A percentile compares a stretch with the other conserved stretches of the same genome.
phyloP scores from a whole-genome alignment of 768 basidiomycete species.

The Rhizopogon vulgaris region DNA sequence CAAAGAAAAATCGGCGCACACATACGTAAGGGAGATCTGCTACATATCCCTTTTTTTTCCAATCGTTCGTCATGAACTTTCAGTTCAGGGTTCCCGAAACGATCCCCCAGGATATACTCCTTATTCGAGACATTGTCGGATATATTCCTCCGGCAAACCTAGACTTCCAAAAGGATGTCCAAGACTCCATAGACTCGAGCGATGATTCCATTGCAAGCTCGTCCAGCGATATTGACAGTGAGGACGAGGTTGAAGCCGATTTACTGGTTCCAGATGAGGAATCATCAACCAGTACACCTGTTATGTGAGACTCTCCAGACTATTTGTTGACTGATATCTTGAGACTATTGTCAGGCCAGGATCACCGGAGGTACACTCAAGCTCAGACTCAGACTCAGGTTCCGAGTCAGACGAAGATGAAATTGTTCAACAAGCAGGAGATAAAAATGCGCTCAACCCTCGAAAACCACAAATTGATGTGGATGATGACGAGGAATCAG shows the following conservation, averaged over 20 bases:
- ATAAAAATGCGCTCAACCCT: background rate
- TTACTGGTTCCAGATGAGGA: constrained; percentile 42
- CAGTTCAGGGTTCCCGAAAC: constrained; percentile 55
- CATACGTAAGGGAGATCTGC: background rate
- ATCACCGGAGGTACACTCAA: constrained; percentile 37
- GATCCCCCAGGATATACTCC: constrained; percentile 67
- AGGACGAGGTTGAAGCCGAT: constrained; percentile 69
- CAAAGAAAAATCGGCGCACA: too few species aligned
- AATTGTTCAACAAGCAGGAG: constrained; percentile 8
- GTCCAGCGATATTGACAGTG: constrained; percentile 49
- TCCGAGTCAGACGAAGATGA: constrained; percentile 18
- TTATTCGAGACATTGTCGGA: constrained; percentile 65
- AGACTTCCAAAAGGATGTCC: background rate
- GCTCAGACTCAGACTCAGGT: constrained; percentile 21
- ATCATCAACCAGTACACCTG: constrained; percentile 13
- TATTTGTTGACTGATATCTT: constrained; percentile 11
- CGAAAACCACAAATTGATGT: constrained; percentile 17
- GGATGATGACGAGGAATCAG: constrained; percentile 54
- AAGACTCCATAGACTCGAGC: constrained; percentile 13
- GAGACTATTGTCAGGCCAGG: constrained; percentile 17
- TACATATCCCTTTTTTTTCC: background rate
- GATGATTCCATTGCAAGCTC: constrained; percentile 52
- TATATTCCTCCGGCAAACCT: constrained; percentile 6
- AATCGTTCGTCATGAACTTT: constrained; percentile 14
- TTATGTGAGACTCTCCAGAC: constrained; percentile 13